phyloP scores from a whole-genome alignment of 2,329 filamentous ascomycete species.

The Aspergillus pseudoviridinutans region DNA sequence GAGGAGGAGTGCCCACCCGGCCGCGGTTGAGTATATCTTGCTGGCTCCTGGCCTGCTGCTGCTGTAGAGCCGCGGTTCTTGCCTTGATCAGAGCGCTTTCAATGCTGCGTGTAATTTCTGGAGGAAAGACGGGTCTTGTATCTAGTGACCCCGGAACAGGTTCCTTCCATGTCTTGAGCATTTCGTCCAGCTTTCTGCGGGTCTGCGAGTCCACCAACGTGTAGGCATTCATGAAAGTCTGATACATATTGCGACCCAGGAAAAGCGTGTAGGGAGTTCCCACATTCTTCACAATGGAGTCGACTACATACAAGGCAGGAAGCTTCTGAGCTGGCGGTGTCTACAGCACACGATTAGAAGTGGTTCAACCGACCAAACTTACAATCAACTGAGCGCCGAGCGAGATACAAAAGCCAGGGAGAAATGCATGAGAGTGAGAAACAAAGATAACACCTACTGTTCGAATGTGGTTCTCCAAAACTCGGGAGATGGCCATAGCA shows the following conservation, averaged over 20 bases:
- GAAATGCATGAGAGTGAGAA: slow-evolving; percentile 9
- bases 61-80: slow-evolving; percentile 52
- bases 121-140: slow-evolving; percentile 83
- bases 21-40: slow-evolving; percentile 52
- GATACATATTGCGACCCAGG: slow-evolving; percentile 84
- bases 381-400: slow-evolving; percentile 13
- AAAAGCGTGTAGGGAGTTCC: slow-evolving; percentile 96
- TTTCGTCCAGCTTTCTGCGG: slow-evolving; percentile 89
- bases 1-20: slow-evolving; percentile 50
- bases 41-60: slow-evolving; percentile 50
- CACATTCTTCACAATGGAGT: slow-evolving; percentile 98
- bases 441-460: slow-evolving; percentile 63
- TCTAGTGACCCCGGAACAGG: slow-evolving; percentile 91
- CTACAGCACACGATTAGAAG: slow-evolving; percentile 51
- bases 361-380: slow-evolving; percentile 21
- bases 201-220: slow-evolving; percentile 78
- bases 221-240: slow-evolving; percentile 96
- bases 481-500: slow-evolving; percentile 86
- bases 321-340: slow-evolving; percentile 84
- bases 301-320: slow-evolving; percentile 93
- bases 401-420: slow-evolving; percentile 9
- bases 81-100: slow-evolving; percentile 92
- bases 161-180: slow-evolving; percentile 97
- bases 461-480: slow-evolving; percentile 88
- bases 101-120: slow-evolving; percentile 82